These are phyloP conservation scores for Penicillium nordicum DNA, from an alignment of 2,329 filamentous ascomycete genomes.

Conservation along the genomic window DNA sequence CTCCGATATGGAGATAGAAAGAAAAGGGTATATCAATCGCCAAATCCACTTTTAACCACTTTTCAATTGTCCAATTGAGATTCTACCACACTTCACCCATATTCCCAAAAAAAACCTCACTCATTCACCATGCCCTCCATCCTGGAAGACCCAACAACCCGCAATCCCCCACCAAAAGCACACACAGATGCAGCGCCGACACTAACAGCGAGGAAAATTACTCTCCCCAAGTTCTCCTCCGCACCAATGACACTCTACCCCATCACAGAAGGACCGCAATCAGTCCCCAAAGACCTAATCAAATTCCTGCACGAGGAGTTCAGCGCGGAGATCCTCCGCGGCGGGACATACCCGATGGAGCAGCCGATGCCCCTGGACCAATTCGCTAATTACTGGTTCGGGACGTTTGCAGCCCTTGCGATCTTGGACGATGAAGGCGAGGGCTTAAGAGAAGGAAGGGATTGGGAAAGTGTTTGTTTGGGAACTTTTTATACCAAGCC, in stretches of 20 bases:
- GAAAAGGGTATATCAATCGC: conserved; percentile 1
- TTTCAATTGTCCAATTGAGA: background rate
- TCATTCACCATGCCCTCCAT: conserved; percentile 31
- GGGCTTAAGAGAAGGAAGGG: conserved; percentile 23
- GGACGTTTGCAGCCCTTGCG: conserved; percentile 37
- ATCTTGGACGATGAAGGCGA: conserved; percentile 21
- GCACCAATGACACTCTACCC: conserved; percentile 30
- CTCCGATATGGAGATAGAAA: background rate
- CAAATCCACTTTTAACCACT: background rate
- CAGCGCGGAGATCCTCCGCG: conserved; percentile 34
- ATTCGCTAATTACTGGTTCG: conserved; percentile 40
- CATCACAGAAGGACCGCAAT: conserved; percentile 21
- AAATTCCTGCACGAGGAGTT: conserved; percentile 33
- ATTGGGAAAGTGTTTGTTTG: conserved; percentile 37
- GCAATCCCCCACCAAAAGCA: conserved; percentile 25
- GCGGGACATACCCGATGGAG: conserved; percentile 41
- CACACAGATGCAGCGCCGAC: conserved; percentile 17
- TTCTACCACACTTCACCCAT: background rate
- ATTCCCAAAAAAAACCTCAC: background rate
- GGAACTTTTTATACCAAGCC: conserved; percentile 44
- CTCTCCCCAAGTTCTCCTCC: conserved; percentile 23
- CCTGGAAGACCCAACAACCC: conserved; percentile 35
- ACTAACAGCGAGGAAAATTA: conserved; percentile 23
- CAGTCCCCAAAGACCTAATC: conserved; percentile 26
- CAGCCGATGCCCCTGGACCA: conserved; percentile 28